Conservation (phyloP, 2,329 filamentous ascomycete species). For the Cyphellophora europaea region DNA sequence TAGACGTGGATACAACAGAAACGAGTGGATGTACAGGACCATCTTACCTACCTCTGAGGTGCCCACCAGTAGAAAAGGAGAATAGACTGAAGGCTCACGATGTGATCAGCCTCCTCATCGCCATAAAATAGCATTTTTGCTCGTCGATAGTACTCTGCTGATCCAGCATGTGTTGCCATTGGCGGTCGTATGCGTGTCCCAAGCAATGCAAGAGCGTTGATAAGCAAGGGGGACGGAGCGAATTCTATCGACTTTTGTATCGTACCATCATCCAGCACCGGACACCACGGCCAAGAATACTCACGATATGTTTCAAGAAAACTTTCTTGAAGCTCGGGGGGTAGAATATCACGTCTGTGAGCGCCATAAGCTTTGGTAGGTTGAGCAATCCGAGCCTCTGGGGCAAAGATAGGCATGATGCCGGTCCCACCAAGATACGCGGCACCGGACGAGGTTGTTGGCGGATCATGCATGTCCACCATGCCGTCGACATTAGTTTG, state of each 20-base stretch:
- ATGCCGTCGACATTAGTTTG: neutral
- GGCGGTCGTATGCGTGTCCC: constrained; percentile 34
- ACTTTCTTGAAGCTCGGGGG: constrained; percentile 3
- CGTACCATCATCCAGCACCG: constrained; percentile 31
- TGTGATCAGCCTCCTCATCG: constrained; percentile 29
- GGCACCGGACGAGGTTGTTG: constrained; percentile 1
- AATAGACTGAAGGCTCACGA: constrained; percentile 28
- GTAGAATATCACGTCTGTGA: constrained; percentile 1
- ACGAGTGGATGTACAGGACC: neutral
- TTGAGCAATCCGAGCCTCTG: no score
- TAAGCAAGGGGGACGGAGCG: constrained; percentile 29
- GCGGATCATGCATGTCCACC: neutral
- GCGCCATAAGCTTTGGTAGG: no score
- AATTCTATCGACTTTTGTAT: neutral
- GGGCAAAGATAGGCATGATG: constrained; percentile 7
- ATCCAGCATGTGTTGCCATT: constrained; percentile 29
- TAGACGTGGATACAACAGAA: no score
- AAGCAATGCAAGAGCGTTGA: constrained; percentile 31
- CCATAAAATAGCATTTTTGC: constrained; percentile 32
- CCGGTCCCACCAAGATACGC: constrained; percentile 6
- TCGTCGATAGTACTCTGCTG: constrained; percentile 30
- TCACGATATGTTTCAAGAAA: constrained; percentile 7
- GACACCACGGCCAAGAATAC: constrained; percentile 10
- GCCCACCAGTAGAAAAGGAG: constrained; percentile 39
- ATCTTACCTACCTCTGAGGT: constrained; percentile 20